These are phyloP conservation scores for Suillus bovinus DNA, from an alignment of 768 basidiomycete genomes.

Conservation along the genomic window DNA sequence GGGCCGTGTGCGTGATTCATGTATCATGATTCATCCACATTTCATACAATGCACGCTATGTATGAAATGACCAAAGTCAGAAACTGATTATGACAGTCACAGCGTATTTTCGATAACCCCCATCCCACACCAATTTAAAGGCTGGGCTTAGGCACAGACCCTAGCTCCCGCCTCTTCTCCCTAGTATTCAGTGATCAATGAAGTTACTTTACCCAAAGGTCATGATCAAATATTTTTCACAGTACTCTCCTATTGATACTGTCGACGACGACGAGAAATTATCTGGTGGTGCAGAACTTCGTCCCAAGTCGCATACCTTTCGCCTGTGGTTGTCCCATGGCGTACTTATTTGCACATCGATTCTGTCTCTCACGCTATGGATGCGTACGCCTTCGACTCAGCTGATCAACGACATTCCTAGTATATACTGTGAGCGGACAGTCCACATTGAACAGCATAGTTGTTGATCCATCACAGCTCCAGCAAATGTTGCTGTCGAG, in stretches of 20 bases:
- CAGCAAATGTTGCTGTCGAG: constrained; percentile 15
- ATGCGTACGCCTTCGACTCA: not conserved
- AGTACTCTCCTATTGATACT: not conserved
- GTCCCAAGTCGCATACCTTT: not conserved
- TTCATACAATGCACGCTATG: not conserved
- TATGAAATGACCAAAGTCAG: not conserved
- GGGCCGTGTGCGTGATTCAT: too few species aligned
- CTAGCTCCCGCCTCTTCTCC: not conserved
- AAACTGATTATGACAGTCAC: too few species aligned
- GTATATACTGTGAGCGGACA: constrained; percentile 3
- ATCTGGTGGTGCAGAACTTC: not conserved
- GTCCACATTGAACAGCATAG: not conserved
- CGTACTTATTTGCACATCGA: not conserved
- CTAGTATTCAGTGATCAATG: not conserved
- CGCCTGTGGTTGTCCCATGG: constrained; percentile 11
- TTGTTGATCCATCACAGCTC: constrained; percentile 1
- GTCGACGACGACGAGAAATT: not conserved
- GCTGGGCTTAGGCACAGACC: too few species aligned
- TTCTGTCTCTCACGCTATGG: constrained; percentile 13
- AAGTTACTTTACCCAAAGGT: not conserved
- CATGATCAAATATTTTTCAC: not conserved
- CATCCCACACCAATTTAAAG: not conserved
- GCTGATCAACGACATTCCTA: not conserved
- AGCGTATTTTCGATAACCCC: not conserved
- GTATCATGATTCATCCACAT: not conserved